phyloP scores from a whole-genome alignment of 805 yeast species.

The Nakazawaea pomicola region DNA sequence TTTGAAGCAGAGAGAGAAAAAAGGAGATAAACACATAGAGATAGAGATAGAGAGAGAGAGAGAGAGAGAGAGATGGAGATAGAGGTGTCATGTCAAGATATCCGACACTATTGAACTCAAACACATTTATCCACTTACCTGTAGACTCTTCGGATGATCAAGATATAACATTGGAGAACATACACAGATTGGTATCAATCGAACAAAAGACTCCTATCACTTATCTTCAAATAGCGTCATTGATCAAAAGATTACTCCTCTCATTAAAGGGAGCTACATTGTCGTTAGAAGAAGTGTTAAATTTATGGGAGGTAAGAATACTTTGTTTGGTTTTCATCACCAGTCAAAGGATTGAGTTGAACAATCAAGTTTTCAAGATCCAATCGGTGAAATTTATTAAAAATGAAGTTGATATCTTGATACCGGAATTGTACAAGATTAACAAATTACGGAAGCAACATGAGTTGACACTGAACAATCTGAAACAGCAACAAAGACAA shows the following conservation, averaged over 20 bases:
- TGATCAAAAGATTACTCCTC: slow-evolving; percentile 3
- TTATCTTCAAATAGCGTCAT: slow-evolving; percentile 4
- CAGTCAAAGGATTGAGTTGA: slow-evolving; percentile 13
- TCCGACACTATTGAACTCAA: slow-evolving; percentile 20
- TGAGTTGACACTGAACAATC: slow-evolving; percentile 1
- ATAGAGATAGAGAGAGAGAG: neutral
- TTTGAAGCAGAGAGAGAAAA: too few relatives aligned
- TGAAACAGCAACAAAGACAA: neutral
- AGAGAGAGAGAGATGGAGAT: neutral
- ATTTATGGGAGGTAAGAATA: slow-evolving; percentile 35
- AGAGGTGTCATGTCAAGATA: slow-evolving; percentile 18
- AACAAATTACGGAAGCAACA: slow-evolving; percentile 12
- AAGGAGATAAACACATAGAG: neutral
- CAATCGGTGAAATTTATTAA: slow-evolving; percentile 23
- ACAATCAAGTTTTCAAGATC: slow-evolving; percentile 19
- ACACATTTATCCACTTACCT: slow-evolving; percentile 22
- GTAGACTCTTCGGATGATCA: slow-evolving; percentile 4
- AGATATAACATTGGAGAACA: slow-evolving; percentile 2
- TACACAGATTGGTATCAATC: neutral
- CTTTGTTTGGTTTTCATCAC: slow-evolving; percentile 19
- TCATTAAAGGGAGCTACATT: slow-evolving; percentile 35
- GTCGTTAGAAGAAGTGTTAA: slow-evolving; percentile 39
- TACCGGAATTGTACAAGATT: slow-evolving; percentile 22
- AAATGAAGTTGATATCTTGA: slow-evolving; percentile 22
- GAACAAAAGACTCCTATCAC: neutral